Conservation (phyloP, 345 rosid genomes). For the Citrus inodora region DNA sequence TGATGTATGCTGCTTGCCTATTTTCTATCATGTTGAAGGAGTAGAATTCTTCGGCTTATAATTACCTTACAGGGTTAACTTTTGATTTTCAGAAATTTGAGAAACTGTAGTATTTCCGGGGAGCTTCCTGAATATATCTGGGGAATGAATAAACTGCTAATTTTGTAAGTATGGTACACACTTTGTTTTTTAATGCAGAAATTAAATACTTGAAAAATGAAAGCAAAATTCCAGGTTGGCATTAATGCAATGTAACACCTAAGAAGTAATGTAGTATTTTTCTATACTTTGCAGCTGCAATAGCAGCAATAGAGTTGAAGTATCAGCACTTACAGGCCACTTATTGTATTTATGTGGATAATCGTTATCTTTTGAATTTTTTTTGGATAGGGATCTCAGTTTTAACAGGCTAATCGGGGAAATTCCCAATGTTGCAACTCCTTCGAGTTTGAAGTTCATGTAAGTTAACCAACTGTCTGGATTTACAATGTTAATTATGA, state of each 20-base stretch:
- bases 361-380: background rate
- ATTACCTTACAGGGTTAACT: background rate
- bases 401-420: slow-evolving; percentile 25
- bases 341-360: background rate
- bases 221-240: background rate
- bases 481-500: background rate
- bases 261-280: background rate
- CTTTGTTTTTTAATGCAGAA: background rate
- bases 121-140: slow-evolving; percentile 37
- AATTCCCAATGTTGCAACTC: background rate
- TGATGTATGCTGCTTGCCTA: slow-evolving; percentile 16
- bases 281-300: background rate
- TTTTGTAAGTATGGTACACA: slow-evolving; percentile 30
- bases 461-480: slow-evolving; percentile 13
- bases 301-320: background rate
- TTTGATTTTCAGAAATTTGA: slow-evolving; percentile 35
- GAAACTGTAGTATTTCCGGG: slow-evolving; percentile 41
- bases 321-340: background rate
- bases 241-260: background rate
- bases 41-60: background rate
- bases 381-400: slow-evolving; percentile 28
- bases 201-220: background rate
- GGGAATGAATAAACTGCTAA: slow-evolving; percentile 23
- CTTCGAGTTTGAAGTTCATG: slow-evolving; percentile 9
- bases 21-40: background rate